Evolutionary conservation across 2,329 filamentous ascomycete species (phyloP).

Genomic region (Calonectria ilicicola): DNA sequence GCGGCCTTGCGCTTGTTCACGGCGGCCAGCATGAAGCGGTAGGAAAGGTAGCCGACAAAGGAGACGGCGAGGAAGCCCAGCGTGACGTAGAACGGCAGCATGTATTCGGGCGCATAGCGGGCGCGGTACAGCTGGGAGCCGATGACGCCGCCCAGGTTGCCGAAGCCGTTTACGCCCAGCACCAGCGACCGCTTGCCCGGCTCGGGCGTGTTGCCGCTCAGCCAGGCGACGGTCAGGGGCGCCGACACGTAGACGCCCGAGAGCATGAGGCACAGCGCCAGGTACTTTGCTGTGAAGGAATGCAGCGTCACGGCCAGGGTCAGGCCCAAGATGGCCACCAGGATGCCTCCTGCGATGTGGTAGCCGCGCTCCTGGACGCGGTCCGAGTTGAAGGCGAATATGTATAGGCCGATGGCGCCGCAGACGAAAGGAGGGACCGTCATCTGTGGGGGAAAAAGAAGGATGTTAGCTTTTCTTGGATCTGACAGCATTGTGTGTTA

Average conservation of each 20-base stretch:
- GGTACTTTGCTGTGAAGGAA: slow-evolving; percentile 36
- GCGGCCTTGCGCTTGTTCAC: slow-evolving; percentile 36
- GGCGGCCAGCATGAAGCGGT: slow-evolving; percentile 34
- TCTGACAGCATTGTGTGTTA: not conserved
- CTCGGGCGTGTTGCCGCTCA: slow-evolving; percentile 44
- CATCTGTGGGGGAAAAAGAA: slow-evolving; percentile 28
- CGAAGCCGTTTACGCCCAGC: slow-evolving; percentile 44
- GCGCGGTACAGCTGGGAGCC: slow-evolving; percentile 42
- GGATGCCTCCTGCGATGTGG: slow-evolving; percentile 40
- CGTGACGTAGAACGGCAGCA: slow-evolving; percentile 42
- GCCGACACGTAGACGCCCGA: slow-evolving; percentile 42
- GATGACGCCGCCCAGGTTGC: slow-evolving; percentile 42
- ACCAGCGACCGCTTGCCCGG: slow-evolving; percentile 44
- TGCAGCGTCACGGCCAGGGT: slow-evolving; percentile 38
- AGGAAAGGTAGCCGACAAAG: slow-evolving; percentile 37
- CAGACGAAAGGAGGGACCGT: slow-evolving; percentile 43
- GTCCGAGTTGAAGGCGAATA: slow-evolving; percentile 42
- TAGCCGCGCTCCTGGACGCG: slow-evolving; percentile 40
- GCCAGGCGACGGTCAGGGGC: slow-evolving; percentile 43
- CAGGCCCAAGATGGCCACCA: slow-evolving; percentile 39
- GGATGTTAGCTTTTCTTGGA: not conserved
- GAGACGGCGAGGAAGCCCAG: slow-evolving; percentile 38
- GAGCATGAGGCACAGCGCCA: slow-evolving; percentile 41
- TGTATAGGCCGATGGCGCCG: slow-evolving; percentile 42
- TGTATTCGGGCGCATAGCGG: slow-evolving; percentile 37